Conservation (phyloP, 78 protist species). For the Dictyostelium firmibasis region DNA sequence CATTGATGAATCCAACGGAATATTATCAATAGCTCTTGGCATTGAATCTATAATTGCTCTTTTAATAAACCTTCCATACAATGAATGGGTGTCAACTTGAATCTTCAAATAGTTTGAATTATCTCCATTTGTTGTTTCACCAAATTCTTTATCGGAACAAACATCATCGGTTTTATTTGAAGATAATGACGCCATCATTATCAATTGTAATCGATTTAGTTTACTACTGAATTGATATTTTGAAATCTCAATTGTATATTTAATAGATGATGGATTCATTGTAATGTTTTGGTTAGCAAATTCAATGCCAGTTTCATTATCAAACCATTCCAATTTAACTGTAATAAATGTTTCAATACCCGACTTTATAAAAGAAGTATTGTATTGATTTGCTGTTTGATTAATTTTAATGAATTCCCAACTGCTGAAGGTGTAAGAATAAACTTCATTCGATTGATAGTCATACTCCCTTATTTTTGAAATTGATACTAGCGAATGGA, state of each 20-base stretch:
- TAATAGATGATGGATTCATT: not conserved
- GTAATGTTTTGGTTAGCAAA: not conserved
- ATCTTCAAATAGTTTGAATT: too few relatives aligned
- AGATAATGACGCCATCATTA: not conserved
- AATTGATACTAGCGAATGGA: not conserved
- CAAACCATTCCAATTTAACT: not conserved
- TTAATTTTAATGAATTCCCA: not conserved
- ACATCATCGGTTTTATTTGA: not conserved
- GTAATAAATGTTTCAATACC: not conserved
- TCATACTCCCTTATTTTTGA: not conserved
- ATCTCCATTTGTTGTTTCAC: too few relatives aligned
- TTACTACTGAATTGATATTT: not conserved
- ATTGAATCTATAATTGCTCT: not conserved
- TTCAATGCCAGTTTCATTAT: not conserved
- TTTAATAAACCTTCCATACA: too few relatives aligned
- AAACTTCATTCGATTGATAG: not conserved
- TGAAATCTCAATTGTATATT: not conserved
- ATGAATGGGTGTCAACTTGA: too few relatives aligned
- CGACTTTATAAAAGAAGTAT: not conserved
- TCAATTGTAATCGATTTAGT: not conserved
- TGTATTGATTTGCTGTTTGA: not conserved
- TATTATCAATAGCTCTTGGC: not conserved
- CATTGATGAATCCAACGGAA: not conserved
- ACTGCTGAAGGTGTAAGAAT: not conserved
- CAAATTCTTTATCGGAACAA: too few relatives aligned